Base-by-base conservation (phyloP, 2,329 filamentous ascomycete genomes). In the Erysiphe pulchra region DNA sequence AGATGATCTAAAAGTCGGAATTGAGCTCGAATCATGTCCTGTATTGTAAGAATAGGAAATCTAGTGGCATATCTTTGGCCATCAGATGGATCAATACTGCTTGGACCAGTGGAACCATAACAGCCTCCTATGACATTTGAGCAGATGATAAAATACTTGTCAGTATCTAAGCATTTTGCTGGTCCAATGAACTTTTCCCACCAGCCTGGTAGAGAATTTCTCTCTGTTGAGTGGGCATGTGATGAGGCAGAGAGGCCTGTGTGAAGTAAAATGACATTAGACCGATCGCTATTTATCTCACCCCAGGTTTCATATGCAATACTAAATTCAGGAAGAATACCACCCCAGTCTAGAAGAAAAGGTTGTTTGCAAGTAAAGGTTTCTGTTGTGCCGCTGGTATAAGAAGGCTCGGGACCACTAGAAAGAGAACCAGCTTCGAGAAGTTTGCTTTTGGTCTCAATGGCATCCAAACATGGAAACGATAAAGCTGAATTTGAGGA, bases 131-230 rank as follows among this genome's bases (percentile, higher is more conserved):
- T 71, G 42, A 95, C 86, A 59, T 98, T 98, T 10, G 90, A 95
- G 64, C 90, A 98, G 49, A 98, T 83, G 49, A 98, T 65, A 57
- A 85, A 83, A 65, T 92, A 92, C 59, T 84, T 87, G 61, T 87
- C 65, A 1, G 90, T 98, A 60, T 98, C 84, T 10, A 98, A 64
- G 11, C 84, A 80, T 17, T 71, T 70, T 0, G 81, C 84, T 0
- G 86, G 80, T 0, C 90, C 90, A 56, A 98, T 95, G 60, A 98
- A 98, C 61, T 80, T 87, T 63, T 98, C 90, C 90, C 90, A 98
- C 90, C 90, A 98, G 3, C 90, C 90, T 0, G 85, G 80, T 59
- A 86, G 80, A 0, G 82, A 72, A 60, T 98, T 98, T 10, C 68
- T 65, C 45, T 73, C 69, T n/a, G 87, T 95, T 47, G 85, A 94